These are phyloP conservation scores for Parathielavia hyrcaniae DNA, from an alignment of 495 filamentous ascomycete species.

Conservation along the genomic window DNA sequence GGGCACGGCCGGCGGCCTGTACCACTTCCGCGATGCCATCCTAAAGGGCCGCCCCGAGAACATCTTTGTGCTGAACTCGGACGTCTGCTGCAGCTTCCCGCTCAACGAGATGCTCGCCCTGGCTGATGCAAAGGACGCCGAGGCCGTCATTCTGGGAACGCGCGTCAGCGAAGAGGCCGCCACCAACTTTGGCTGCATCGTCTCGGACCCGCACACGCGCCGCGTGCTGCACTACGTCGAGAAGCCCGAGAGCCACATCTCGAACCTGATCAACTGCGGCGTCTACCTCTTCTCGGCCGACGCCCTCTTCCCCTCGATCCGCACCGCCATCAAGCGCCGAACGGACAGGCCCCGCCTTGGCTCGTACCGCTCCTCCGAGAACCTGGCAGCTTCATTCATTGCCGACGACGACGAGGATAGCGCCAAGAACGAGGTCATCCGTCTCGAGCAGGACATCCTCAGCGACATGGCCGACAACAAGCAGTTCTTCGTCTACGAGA, in stretches of 20 bases:
- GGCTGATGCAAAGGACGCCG: slow-evolving; percentile 91
- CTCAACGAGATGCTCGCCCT: slow-evolving; percentile 89
- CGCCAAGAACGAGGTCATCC: slow-evolving; percentile 78
- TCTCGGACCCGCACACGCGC: slow-evolving; percentile 89
- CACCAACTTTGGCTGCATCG: slow-evolving; percentile 95
- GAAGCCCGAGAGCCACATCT: slow-evolving; percentile 97
- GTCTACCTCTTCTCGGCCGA: slow-evolving; percentile 97
- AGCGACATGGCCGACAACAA: slow-evolving; percentile 94
- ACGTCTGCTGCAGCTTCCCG: slow-evolving; percentile 99
- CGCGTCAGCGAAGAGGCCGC: slow-evolving; percentile 87
- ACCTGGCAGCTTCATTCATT: slow-evolving; percentile 76
- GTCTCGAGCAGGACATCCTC: slow-evolving; percentile 95
- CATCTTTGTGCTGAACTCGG: slow-evolving; percentile 95
- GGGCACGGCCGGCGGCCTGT: slow-evolving; percentile 92
- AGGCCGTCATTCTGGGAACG: slow-evolving; percentile 95
- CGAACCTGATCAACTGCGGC: slow-evolving; percentile 98
- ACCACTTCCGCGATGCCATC: slow-evolving; percentile 99
- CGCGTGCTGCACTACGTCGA: slow-evolving; percentile 98
- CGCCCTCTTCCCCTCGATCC: slow-evolving; percentile 93
- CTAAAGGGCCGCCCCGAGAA: slow-evolving; percentile 91
- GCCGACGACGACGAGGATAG: slow-evolving; percentile 68
- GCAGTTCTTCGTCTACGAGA: slow-evolving; percentile 97
- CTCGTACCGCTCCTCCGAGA: slow-evolving; percentile 91
- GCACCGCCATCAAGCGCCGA: slow-evolving; percentile 91
- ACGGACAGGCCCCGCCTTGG: slow-evolving; percentile 85